A percentile compares a stretch with the other conserved stretches of the same genome.
Conservation (phyloP, 1,139 yeast species). For the Zygosaccharomyces pseudobailii region DNA sequence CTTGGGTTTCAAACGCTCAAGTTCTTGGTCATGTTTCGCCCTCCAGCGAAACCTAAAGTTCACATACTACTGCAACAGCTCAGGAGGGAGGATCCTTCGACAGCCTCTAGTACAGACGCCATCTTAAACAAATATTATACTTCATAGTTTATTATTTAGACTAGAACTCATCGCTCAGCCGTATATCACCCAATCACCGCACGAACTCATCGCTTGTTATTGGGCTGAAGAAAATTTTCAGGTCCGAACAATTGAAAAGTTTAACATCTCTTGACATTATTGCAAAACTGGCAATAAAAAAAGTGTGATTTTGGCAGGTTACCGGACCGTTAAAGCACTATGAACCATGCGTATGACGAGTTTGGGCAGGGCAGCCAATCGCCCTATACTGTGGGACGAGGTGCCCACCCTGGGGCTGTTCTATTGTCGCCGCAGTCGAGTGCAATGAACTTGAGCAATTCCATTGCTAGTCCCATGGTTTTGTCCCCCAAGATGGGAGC, state of each 20-base stretch:
- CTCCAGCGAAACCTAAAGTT: conserved; percentile 70
- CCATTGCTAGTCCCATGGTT: conserved; percentile 9
- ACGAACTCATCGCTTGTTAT: background rate
- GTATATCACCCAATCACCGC: conserved; percentile 11
- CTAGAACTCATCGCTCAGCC: background rate
- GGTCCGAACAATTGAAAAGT: conserved; percentile 3
- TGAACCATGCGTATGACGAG: conserved; percentile 15
- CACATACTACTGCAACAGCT: conserved; percentile 60
- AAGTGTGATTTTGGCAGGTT: background rate
- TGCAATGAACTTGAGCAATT: conserved; percentile 18
- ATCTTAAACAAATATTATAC: conserved; percentile 46
- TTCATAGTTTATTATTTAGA: conserved; percentile 1
- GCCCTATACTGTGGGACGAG: conserved; percentile 16
- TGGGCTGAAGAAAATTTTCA: conserved; percentile 8
- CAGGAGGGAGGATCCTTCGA: conserved; percentile 47
- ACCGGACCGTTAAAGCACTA: conserved; percentile 3
- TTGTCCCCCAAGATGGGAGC: conserved; percentile 15
- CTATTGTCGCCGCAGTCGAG: conserved; percentile 34
- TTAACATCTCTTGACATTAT: background rate
- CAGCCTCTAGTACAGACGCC: conserved; percentile 50
- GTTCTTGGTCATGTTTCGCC: conserved; percentile 82
- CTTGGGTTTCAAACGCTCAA: conserved; percentile 79
- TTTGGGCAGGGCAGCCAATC: conserved; percentile 14
- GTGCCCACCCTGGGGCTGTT: conserved; percentile 38
- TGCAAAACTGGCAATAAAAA: background rate